These are phyloP conservation scores for Suillus variegatus DNA, from an alignment of 768 basidiomycete genomes.

Conservation along the genomic window DNA sequence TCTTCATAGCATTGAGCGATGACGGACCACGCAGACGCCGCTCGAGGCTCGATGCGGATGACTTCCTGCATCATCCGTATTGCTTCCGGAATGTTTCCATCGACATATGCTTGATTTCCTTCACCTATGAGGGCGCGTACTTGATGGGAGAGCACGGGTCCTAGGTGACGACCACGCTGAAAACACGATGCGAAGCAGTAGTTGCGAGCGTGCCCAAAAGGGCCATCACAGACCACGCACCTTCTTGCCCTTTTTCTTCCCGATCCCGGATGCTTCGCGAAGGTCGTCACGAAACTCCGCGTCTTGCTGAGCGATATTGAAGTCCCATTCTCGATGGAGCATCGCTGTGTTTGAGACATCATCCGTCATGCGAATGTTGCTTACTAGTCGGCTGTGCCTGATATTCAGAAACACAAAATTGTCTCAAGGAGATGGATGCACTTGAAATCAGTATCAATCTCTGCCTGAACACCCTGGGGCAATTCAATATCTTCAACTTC, in stretches of 20 bases:
- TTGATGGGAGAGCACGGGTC: constrained; percentile 66
- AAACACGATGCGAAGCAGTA: constrained; percentile 2
- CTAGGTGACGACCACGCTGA: constrained; percentile 47
- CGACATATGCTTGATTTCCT: constrained; percentile 86
- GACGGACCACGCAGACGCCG: constrained; percentile 82
- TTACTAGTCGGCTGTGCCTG: constrained; percentile 59
- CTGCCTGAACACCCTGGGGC: constrained; percentile 27
- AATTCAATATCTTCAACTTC: constrained; percentile 37
- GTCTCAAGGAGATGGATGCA: constrained; percentile 24
- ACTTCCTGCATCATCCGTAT: constrained; percentile 87
- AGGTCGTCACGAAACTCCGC: constrained; percentile 74
- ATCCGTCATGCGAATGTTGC: constrained; percentile 59
- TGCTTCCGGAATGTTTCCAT: constrained; percentile 63
- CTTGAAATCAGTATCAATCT: constrained; percentile 64
- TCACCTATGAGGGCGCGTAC: constrained; percentile 77
- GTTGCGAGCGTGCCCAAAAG: neutral
- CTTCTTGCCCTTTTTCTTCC: constrained; percentile 49
- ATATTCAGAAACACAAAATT: neutral
- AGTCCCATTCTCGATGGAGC: constrained; percentile 72
- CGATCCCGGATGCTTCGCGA: constrained; percentile 73
- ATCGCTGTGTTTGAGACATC: constrained; percentile 44
- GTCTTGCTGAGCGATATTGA: constrained; percentile 66
- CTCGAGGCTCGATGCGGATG: constrained; percentile 89
- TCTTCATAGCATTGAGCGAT: constrained; percentile 85
- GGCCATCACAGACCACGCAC: constrained; percentile 27